phyloP scores from a whole-genome alignment of 441 rosid species.

The Melastoma candidum region DNA sequence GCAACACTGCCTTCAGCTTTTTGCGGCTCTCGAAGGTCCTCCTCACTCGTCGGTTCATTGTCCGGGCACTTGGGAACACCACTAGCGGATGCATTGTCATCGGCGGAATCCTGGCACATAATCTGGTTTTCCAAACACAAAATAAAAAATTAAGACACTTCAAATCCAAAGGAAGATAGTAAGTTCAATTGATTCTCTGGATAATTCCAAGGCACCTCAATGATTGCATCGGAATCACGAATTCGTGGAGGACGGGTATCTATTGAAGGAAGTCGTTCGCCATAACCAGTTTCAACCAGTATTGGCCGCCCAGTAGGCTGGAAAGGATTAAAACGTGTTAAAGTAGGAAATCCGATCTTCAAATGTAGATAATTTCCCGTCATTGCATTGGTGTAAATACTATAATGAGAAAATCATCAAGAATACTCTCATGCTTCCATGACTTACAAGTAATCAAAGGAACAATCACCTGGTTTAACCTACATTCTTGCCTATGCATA shows the following conservation, averaged over 20 bases:
- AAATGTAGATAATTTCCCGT: background rate
- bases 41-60: slow-evolving; percentile 27
- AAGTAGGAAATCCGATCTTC: background rate
- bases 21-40: slow-evolving; percentile 26
- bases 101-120: slow-evolving; percentile 54
- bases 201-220: slow-evolving; percentile 31
- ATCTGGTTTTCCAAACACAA: slow-evolving; percentile 48
- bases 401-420: too few species aligned
- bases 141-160: too few species aligned
- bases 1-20: slow-evolving; percentile 27
- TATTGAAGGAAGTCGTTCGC: slow-evolving; percentile 46
- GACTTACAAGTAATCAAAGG: too few species aligned
- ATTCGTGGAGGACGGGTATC: slow-evolving; percentile 28
- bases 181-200: too few species aligned
- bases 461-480: too few species aligned
- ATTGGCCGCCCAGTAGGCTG: slow-evolving; percentile 55
- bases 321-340: slow-evolving; percentile 7
- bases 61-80: slow-evolving; percentile 26
- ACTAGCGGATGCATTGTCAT: slow-evolving; percentile 43
- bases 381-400: background rate
- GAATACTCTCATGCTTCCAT: too few species aligned
- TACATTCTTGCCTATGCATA: too few species aligned
- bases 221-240: slow-evolving; percentile 56
- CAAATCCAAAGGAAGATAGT: too few species aligned
- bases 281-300: slow-evolving; percentile 38